Evolutionary conservation across 495 filamentous ascomycete genomes (phyloP), one percentile per base, ranked within the genome.

Genomic region (Aspergillus haitiensis): DNA sequence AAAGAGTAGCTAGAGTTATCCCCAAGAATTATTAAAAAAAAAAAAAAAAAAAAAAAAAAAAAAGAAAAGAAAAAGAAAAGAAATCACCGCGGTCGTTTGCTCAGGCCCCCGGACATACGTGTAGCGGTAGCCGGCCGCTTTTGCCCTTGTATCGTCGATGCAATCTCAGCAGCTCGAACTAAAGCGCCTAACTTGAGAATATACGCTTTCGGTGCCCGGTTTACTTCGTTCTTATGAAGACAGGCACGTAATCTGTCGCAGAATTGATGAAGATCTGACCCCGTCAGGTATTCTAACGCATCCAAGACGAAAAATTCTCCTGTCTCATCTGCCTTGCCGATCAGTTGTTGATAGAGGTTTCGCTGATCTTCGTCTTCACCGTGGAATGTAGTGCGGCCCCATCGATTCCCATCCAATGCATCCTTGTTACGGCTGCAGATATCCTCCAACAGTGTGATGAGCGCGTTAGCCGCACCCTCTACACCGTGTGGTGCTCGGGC

Each of bases 261-360:
- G 52, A 70, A 73, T 51, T 70, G 73, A 18, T 64, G 47, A 2
- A 80, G 71, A 56, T 72, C 71, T 3, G 66, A 55, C 11, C 67
- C 60, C 6, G 72, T 67, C 7, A 81, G 66, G 9, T 66, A 36
- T 35, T 72, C 71, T 12, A 83, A 70, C 12, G 68, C 74, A 63
- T 79, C 73, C 27, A 83, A 59, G 13, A 81, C 68, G 52, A 82
- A 81, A 34, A 69, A 69, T 10, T 71, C 70, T 5, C 63, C 69
- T 39, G 69, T 66, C 40, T 73, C 67, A 33, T 75, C 72, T 11
- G 69, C 61, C 12, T 69, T 67, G 7, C 78, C 78, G 42, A 84
- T 78, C 15, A 84, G 71, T 57, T 74, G 71, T 36, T 77, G 68
- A 56, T 76, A 82, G 8, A 84, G 65, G 55, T 82, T 84, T 57